Evolutionary conservation across 148 eudicot genomes (phyloP).

Genomic region (Fagopyrum homotropicum): DNA sequence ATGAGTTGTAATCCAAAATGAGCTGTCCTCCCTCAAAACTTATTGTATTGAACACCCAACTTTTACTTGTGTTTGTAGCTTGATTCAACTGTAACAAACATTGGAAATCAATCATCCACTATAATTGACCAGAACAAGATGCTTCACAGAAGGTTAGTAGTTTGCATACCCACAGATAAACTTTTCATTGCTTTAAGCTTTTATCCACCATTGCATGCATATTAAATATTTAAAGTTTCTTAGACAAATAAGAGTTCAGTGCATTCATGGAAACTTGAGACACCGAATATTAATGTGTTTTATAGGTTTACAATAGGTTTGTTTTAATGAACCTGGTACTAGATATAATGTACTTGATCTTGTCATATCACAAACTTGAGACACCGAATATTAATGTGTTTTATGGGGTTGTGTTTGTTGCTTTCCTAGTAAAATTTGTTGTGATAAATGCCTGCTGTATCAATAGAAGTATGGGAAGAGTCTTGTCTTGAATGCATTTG

Average conservation of each 20-base stretch:
- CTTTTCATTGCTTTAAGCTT: too few relatives aligned
- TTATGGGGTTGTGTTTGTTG: not conserved
- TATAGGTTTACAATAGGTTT: not conserved
- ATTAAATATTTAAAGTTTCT: too few relatives aligned
- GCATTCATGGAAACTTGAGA: too few relatives aligned
- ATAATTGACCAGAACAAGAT: conserved; percentile 11
- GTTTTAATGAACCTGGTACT: not conserved
- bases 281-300: not conserved
- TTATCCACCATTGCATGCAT: too few relatives aligned
- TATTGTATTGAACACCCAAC: not conserved
- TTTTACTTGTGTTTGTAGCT: conserved; percentile 9
- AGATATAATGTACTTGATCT: not conserved
- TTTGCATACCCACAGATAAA: not conserved
- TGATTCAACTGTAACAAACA: not conserved
- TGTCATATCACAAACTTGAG: not conserved
- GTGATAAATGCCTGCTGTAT: not conserved
- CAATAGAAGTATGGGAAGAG: not conserved
- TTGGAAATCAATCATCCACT: not conserved
- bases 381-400: not conserved
- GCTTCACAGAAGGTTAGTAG: conserved; percentile 11
- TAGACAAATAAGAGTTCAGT: too few relatives aligned
- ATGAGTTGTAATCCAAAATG: not conserved
- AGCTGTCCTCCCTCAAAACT: not conserved
- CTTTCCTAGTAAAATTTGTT: not conserved
- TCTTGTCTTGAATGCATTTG: not conserved